These are phyloP conservation scores for Diphasiastrum complanatum DNA, from an alignment of 83 land plant genomes.

Conservation along the genomic window DNA sequence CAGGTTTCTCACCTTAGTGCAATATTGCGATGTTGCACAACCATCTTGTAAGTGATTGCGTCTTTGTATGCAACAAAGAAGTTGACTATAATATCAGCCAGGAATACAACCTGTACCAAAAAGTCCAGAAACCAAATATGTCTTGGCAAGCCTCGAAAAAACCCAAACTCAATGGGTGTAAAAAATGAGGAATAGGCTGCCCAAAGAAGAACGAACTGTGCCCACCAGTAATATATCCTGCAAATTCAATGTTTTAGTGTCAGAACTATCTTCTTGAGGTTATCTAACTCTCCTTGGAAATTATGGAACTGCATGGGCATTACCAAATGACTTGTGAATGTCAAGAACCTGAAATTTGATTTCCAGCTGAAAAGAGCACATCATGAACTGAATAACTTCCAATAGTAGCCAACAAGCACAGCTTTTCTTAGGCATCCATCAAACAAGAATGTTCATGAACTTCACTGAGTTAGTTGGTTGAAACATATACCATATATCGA, in stretches of 20 bases:
- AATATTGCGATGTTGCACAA: background rate
- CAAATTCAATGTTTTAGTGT: background rate
- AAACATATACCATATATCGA: too few species aligned
- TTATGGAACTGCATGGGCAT: background rate
- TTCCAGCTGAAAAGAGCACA: too few species aligned
- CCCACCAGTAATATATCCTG: slow-evolving; percentile 1
- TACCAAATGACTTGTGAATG: too few species aligned
- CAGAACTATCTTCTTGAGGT: background rate
- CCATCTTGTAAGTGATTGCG: background rate
- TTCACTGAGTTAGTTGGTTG: too few species aligned
- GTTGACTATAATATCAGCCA: slow-evolving; percentile 3
- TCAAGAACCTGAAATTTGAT: too few species aligned
- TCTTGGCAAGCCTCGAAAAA: slow-evolving; percentile 1
- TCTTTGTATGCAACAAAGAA: slow-evolving; percentile 5
- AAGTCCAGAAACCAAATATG: background rate
- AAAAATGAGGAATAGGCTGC: slow-evolving; percentile 5
- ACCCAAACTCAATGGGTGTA: slow-evolving; percentile 4
- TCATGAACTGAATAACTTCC: too few species aligned
- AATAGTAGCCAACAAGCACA: too few species aligned
- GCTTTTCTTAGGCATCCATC: too few species aligned
- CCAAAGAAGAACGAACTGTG: background rate
- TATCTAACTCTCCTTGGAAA: background rate
- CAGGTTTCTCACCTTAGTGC: slow-evolving; percentile 1
- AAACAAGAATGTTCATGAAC: too few species aligned
- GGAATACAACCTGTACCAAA: background rate